These are phyloP conservation scores for Letharia lupina DNA, from an alignment of 495 filamentous ascomycete genomes.

Conservation along the genomic window DNA sequence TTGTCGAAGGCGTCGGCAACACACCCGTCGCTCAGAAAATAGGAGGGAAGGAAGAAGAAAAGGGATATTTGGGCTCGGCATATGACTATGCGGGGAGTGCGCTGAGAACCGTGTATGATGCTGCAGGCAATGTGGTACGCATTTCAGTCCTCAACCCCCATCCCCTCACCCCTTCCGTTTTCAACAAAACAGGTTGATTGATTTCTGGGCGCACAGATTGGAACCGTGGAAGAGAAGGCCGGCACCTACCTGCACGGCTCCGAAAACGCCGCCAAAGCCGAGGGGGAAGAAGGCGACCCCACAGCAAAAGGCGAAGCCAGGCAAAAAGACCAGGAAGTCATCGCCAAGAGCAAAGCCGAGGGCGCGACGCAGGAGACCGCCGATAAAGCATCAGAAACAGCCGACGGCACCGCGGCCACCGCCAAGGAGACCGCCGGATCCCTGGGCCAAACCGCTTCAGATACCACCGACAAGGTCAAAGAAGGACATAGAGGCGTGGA, in stretches of 20 bases:
- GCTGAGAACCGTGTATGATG: slow-evolving; percentile 18
- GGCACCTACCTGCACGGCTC: slow-evolving; percentile 18
- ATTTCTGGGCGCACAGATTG: slow-evolving; percentile 7
- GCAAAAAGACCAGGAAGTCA: slow-evolving; percentile 13
- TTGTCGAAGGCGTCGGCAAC: slow-evolving; percentile 20
- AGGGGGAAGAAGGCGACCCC: neutral
- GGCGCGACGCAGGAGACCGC: slow-evolving; percentile 4
- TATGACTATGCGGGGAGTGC: slow-evolving; percentile 18
- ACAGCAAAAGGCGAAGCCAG: slow-evolving; percentile 4
- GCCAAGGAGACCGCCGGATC: slow-evolving; percentile 12
- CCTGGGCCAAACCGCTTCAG: slow-evolving; percentile 12
- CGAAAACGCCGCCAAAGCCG: neutral
- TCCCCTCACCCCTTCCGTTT: no score
- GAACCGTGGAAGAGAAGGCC: slow-evolving; percentile 19
- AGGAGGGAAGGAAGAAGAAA: slow-evolving; percentile 19
- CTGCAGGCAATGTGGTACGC: slow-evolving; percentile 21
- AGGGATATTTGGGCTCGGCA: slow-evolving; percentile 19
- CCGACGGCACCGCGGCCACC: slow-evolving; percentile 9
- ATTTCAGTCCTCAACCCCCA: no score
- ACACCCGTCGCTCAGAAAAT: slow-evolving; percentile 18
- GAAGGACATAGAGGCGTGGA: slow-evolving; percentile 16
- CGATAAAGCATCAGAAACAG: slow-evolving; percentile 6
- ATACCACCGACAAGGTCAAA: slow-evolving; percentile 19
- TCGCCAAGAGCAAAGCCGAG: slow-evolving; percentile 10
- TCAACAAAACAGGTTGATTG: no score